Evolutionary conservation across 2,329 filamentous ascomycete species (phyloP).

Genomic region (Myriosclerotinia curreyana): DNA sequence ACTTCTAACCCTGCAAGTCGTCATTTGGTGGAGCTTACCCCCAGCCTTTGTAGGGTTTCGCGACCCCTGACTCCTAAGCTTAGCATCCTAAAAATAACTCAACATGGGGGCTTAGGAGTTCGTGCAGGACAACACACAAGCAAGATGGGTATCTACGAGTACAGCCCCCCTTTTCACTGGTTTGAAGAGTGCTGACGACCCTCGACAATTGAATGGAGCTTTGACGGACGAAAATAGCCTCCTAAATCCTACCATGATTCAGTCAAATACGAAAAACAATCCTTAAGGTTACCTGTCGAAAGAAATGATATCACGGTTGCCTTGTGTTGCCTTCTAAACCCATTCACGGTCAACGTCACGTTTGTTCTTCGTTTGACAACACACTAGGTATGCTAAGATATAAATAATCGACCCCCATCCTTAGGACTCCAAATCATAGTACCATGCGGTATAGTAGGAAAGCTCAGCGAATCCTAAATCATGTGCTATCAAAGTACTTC

Average conservation of each 20-base stretch:
- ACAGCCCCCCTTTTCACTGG: neutral
- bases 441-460: neutral
- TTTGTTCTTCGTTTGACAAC: neutral
- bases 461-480: neutral
- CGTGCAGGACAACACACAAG: neutral
- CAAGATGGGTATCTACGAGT: neutral
- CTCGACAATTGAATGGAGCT: neutral
- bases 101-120: neutral
- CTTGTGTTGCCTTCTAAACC: neutral
- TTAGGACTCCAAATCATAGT: neutral
- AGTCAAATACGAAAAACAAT: too few species aligned
- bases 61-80: neutral
- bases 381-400: too few species aligned
- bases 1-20: slow-evolving; percentile 7
- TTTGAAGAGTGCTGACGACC: neutral
- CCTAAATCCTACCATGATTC: too few species aligned
- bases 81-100: slow-evolving; percentile 9
- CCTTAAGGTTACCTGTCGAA: too few species aligned
- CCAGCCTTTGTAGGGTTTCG: slow-evolving; percentile 2
- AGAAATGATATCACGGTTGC: neutral
- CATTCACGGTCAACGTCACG: neutral
- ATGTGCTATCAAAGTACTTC: too few species aligned
- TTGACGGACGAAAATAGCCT: neutral
- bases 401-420: neutral
- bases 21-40: slow-evolving; percentile 1